These are phyloP conservation scores for Capsella rubella DNA, from an alignment of 441 rosid species.

Conservation along the genomic window DNA sequence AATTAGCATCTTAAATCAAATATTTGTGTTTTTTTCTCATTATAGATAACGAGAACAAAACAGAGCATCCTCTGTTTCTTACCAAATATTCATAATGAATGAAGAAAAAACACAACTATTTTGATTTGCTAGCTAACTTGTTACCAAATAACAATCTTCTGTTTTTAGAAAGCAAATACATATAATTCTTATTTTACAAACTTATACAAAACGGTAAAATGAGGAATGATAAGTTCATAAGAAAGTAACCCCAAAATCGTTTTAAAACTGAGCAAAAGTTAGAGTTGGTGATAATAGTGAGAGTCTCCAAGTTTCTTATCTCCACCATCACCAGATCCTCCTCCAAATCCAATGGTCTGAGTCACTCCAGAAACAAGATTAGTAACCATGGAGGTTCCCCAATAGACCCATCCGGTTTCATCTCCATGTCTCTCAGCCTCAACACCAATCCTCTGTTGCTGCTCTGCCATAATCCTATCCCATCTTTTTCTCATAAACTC, in stretches of 20 bases:
- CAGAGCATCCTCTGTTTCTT: too few relatives aligned
- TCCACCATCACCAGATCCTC: slow-evolving; percentile 14
- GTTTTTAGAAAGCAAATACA: background rate
- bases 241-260: background rate
- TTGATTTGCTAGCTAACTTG: too few relatives aligned
- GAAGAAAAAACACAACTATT: too few relatives aligned
- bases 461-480: slow-evolving; percentile 50
- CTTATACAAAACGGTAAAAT: background rate
- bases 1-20: too few relatives aligned
- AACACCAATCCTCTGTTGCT: slow-evolving; percentile 49
- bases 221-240: background rate
- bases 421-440: slow-evolving; percentile 58
- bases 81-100: too few relatives aligned
- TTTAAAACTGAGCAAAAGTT: background rate
- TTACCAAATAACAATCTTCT: too few relatives aligned
- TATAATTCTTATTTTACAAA: slow-evolving; percentile 5
- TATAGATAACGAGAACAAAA: too few relatives aligned
- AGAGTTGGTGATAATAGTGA: slow-evolving; percentile 37
- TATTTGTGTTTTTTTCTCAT: too few relatives aligned
- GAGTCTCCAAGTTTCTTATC: slow-evolving; percentile 34
- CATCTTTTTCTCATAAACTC: slow-evolving; percentile 69
- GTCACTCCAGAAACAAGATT: slow-evolving; percentile 56
- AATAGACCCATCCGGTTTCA: slow-evolving; percentile 58
- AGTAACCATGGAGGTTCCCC: slow-evolving; percentile 60
- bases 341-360: slow-evolving; percentile 41